These are phyloP conservation scores for Eucalyptus tenuipes DNA, from an alignment of 345 rosid genomes.

Conservation along the genomic window DNA sequence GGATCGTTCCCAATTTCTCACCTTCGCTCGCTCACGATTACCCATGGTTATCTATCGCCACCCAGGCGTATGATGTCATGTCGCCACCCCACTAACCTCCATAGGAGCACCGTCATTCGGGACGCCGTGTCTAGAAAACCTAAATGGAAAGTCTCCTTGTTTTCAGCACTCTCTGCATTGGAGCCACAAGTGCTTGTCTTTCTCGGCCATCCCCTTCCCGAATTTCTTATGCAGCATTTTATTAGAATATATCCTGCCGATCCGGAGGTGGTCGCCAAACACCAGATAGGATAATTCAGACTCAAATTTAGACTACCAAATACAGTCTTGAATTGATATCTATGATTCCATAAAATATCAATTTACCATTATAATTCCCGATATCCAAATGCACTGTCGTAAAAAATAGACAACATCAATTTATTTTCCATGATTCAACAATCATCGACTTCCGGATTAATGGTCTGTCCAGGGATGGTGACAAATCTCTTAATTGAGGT, in stretches of 20 bases:
- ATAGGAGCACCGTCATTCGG: not conserved
- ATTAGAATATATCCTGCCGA: too few species aligned
- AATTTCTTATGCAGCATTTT: not conserved
- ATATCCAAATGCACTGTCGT: not conserved
- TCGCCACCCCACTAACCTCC: not conserved
- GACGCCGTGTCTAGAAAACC: not conserved
- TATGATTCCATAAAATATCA: not conserved
- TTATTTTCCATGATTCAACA: not conserved
- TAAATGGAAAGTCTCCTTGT: not conserved
- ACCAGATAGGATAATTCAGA: fast-evolving
- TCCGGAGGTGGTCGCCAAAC: fast-evolving
- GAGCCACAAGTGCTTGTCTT: not conserved
- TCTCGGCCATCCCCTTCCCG: not conserved
- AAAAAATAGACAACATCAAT: not conserved
- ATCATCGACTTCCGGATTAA: not conserved
- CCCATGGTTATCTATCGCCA: not conserved
- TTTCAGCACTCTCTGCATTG: not conserved
- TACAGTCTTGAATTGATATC: too few species aligned
- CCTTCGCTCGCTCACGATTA: not conserved
- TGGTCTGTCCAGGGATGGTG: not conserved
- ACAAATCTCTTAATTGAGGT: not conserved
- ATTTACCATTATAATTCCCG: not conserved
- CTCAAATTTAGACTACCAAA: too few species aligned
- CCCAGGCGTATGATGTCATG: not conserved
- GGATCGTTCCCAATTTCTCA: not conserved